A percentile compares a stretch with the other conserved stretches of the same genome.
These are phyloP conservation scores for Pistacia integerrima DNA, from an alignment of 345 rosid species.

Conservation along the genomic window DNA sequence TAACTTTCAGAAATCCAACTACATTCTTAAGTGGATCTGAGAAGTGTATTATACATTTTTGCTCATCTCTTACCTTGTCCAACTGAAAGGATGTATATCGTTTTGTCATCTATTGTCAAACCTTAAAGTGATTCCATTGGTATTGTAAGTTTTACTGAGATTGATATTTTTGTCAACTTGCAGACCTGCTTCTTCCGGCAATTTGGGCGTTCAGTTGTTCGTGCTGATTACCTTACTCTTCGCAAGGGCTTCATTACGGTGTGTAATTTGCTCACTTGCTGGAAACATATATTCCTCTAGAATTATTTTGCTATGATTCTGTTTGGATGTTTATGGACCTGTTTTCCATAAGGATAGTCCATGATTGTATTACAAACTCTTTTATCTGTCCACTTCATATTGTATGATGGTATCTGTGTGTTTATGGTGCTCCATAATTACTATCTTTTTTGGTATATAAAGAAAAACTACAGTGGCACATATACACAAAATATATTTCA, in stretches of 20 bases:
- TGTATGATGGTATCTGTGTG: neutral
- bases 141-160: neutral
- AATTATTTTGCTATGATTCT: neutral
- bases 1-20: slow-evolving; percentile 5
- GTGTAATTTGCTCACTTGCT: slow-evolving; percentile 24
- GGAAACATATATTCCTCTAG: neutral
- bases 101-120: neutral
- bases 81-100: neutral
- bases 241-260: slow-evolving; percentile 88
- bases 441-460: too few species aligned
- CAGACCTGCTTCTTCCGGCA: slow-evolving; percentile 94
- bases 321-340: neutral
- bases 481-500: neutral
- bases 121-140: neutral
- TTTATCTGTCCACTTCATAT: neutral
- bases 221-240: slow-evolving; percentile 82
- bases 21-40: neutral
- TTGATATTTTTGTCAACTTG: slow-evolving; percentile 27
- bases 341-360: neutral
- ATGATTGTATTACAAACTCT: neutral
- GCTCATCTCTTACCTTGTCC: neutral
- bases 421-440: neutral
- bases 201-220: slow-evolving; percentile 86
- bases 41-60: neutral
- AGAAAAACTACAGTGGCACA: neutral